Base-by-base conservation (phyloP, 129 eudicot species). In the Pulicaria dysenterica region DNA sequence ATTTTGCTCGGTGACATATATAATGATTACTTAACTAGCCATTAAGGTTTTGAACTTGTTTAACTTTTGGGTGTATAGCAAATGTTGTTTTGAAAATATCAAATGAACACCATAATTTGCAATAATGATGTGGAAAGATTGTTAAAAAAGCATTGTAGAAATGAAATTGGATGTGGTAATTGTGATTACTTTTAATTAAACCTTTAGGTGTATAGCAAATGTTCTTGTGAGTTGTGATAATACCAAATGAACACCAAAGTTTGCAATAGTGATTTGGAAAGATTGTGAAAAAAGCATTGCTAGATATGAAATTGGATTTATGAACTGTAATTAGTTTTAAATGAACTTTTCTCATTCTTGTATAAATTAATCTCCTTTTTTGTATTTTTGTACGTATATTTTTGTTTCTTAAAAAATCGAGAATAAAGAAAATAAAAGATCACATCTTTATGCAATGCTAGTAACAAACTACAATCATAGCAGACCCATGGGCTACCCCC, bases 1-100 rank as follows among this genome's bases (percentile, higher is more conserved):
- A 24, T 24, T 24, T 24, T 24, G 31, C 31, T 24, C 1, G 31
- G 31, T 24, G 31, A 24, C 31, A 24, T 24, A 24, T 24, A 24
- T 24, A 24, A 15, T 64, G 11, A 51, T 70, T 6, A 70, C n/a
- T 38, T 39, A 1, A 70, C 8, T 1, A 42, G 42, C 12, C 41
- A 42, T 41, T 40, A 24, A 10, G 24, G 24, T 51, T 53, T 54
- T 43, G 15, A 64, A 16, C 37, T 46, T 0, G n/a, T 63, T 42
- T 9, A 4, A 43, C 16, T 43, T 43, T 64, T 13, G 2, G 24
- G 16, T 65, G 70, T 24, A 14, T 4, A 39, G 38, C 49, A 62
- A 13, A 48, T 68, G 46, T 17, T 68, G 38, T n/a, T 50, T 46
- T 49, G 34, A 66, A 61, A 66, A 47, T 43, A 15, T 9, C 39